These are phyloP conservation scores for Flaveria linearis DNA, from an alignment of 129 eudicot genomes.

Conservation along the genomic window DNA sequence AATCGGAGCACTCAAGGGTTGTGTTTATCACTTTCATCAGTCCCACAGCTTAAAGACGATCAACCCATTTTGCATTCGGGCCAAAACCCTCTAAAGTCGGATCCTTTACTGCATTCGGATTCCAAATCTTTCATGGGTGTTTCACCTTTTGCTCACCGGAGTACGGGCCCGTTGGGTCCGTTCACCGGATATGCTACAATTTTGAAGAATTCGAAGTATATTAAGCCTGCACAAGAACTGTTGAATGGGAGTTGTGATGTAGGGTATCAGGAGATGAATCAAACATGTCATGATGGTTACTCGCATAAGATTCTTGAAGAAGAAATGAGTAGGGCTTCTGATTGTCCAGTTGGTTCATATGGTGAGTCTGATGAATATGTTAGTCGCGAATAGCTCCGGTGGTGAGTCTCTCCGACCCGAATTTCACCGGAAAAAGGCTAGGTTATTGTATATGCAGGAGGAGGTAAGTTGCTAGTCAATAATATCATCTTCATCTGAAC, in stretches of 20 bases:
- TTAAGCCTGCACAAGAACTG: slow-evolving; percentile 70
- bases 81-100: slow-evolving; percentile 41
- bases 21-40: slow-evolving; percentile 66
- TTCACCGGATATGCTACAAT: slow-evolving; percentile 86
- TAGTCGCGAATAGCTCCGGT: slow-evolving; percentile 38
- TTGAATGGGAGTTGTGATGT: slow-evolving; percentile 56
- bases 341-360: slow-evolving; percentile 21
- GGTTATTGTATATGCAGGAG: slow-evolving; percentile 66
- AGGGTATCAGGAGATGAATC: slow-evolving; percentile 34
- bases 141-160: slow-evolving; percentile 42
- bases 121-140: slow-evolving; percentile 33
- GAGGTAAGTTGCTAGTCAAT: slow-evolving; percentile 49
- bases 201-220: slow-evolving; percentile 60
- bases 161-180: slow-evolving; percentile 75
- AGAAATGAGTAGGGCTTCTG: slow-evolving; percentile 35
- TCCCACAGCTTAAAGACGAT: slow-evolving; percentile 36
- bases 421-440: slow-evolving; percentile 65
- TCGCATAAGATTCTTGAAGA: slow-evolving; percentile 40
- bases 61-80: slow-evolving; percentile 29
- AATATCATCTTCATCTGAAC: not conserved
- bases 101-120: slow-evolving; percentile 30
- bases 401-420: slow-evolving; percentile 46
- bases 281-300: slow-evolving; percentile 38
- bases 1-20: slow-evolving; percentile 48
- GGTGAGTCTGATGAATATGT: slow-evolving; percentile 44